phyloP scores from a whole-genome alignment of 805 yeast species.

The Wickerhamomyces kurtzmanii region DNA sequence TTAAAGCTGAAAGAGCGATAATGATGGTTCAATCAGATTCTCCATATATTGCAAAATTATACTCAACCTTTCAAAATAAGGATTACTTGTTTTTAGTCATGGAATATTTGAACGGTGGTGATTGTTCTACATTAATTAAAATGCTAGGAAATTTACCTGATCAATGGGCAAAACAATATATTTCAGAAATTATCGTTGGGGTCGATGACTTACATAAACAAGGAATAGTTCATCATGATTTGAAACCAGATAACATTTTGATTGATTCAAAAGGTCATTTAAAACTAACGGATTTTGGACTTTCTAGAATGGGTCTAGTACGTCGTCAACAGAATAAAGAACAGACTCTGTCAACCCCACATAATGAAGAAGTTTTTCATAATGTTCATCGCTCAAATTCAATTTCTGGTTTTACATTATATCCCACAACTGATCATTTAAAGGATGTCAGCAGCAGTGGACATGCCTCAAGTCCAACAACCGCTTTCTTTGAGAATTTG shows the following conservation, averaged over 20 bases:
- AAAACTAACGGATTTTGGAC: constrained; percentile 91
- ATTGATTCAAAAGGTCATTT: constrained; percentile 84
- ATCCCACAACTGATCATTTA: no score
- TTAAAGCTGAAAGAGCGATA: constrained; percentile 92
- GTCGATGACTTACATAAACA: constrained; percentile 81
- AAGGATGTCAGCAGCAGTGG: no score
- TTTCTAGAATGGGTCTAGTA: constrained; percentile 80
- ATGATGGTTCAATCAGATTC: constrained; percentile 95
- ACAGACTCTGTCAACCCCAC: constrained; percentile 13
- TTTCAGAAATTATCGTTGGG: constrained; percentile 86
- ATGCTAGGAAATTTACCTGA: constrained; percentile 77
- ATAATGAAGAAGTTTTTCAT: background rate
- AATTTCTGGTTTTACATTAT: no score
- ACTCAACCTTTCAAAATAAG: constrained; percentile 79
- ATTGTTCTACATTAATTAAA: constrained; percentile 77
- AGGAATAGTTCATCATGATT: constrained; percentile 90
- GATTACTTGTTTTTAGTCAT: constrained; percentile 86
- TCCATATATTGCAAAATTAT: constrained; percentile 85
- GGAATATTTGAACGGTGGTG: constrained; percentile 97
- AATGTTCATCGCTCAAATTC: no score
- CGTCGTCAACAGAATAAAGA: constrained; percentile 48
- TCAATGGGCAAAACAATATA: constrained; percentile 76
- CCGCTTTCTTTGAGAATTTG: constrained; percentile 18
- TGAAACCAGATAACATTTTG: constrained; percentile 88
- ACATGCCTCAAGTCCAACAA: constrained; percentile 18